Evolutionary conservation across 2,329 filamentous ascomycete species (phyloP), one percentile per base, ranked within the genome.

Genomic region (Phoma herbarum): DNA sequence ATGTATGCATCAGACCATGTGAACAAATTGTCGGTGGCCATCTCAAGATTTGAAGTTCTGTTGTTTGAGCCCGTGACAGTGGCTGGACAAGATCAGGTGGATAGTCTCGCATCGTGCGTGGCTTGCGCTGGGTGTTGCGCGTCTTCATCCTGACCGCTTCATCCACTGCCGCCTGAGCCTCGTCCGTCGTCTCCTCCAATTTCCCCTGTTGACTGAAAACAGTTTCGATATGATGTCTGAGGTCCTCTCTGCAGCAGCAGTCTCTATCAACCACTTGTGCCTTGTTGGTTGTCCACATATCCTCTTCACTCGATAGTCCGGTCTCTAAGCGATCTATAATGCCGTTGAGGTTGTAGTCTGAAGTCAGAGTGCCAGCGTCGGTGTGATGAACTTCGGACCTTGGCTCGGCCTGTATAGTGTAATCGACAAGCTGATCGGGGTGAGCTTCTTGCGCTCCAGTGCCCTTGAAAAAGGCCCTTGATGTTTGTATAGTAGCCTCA

Each of bases 81-180:
- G 42, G 5, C 5, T 53, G 11, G 16, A 25, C 6, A 7, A 18
- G 25, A 4, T 48, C 16, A 14, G 44, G 33, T 6, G 33, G 25
- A 16, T 48, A 33, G 7, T 41, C 54, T 11, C 35, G 29, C 20
- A 20, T n/a, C 18, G 49, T 58, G 6, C 49, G 23, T 14, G n/a
- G 20, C 37, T 22, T 43, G n/a, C 49, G 37, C 20, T 58, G 55
- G 7, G 44, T 29, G 7, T 29, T 22, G 26, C 43, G 44, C 1
- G 37, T 44, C 35, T 18, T 35, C 9, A 20, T 42, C 12, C 33
- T 42, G 12, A 33, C 3, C 3, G 20, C 16, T 14, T 47, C 26
- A 11, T 43, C 25, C 6, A 37, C 2, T 16, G 35, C 20, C 8
- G 20, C 20, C 23, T 42, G 35, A 4, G 22, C 43, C 7, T 29